Evolutionary conservation across 345 rosid species (phyloP), one percentile per base, ranked within the genome.

Genomic region (Rhizophora mangle): DNA sequence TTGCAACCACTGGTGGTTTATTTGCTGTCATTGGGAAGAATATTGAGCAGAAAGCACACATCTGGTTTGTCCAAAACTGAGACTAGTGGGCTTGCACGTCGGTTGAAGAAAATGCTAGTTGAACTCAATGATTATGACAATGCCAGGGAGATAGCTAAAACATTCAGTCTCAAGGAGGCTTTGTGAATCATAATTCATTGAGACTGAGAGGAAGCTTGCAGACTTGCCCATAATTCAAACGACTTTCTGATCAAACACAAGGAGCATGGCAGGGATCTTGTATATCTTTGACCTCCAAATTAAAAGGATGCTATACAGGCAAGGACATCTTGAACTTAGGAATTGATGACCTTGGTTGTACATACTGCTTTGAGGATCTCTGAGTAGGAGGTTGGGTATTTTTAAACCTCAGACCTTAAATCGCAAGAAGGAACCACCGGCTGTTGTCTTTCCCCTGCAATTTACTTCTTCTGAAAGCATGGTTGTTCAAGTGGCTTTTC

Each of bases 101-200:
- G 97, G 71, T 61, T 93, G 82, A 91, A 89, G 88, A 89, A 80
- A 83, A 78, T 94, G 85, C 82, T 91, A 54, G 97, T 92, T 9
- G 93, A 87, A 63, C 89, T 94, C 76, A 86, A 89, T 21, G 96
- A 95, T 68, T 93, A 95, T 32, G 99, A 94, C 80, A 78, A 68
- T 60, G 98, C 95, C 16, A 78, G 93, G 80, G 86, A 84, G 71
- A 71, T 87, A 72, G 90, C 87, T 31, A 88, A 80, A 70, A 79
- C 87, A 68, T 94, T 89, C 68, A 74, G 76, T 71, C 88, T 94
- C 22, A 90, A 82, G 81, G 97, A 95, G 82, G 96, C 96, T 26
- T 81, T 92, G 70, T 89, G 83, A 88, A 22, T 6, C 1, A 7
- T 0, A 18, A 43, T 63, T 64, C 37, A n/a, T 30, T 21, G 34